phyloP scores from a whole-genome alignment of 192 early-diverging fungal genomes.

The Backusella psychrophila region DNA sequence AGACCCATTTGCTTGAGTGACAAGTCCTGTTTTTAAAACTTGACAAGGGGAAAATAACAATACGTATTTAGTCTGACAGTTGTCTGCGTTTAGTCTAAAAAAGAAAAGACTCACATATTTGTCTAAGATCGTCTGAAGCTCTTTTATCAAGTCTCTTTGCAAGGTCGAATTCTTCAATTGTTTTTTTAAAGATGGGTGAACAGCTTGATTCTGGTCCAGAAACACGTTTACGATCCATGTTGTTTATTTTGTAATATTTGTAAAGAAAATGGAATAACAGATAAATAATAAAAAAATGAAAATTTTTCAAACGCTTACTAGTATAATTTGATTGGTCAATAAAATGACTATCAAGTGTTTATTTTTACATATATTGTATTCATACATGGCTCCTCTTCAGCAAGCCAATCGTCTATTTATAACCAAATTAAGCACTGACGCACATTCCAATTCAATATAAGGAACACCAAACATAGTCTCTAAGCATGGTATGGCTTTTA shows the following conservation, averaged over 20 bases:
- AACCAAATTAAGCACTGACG: not conserved
- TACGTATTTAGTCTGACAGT: not conserved
- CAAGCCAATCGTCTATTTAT: not conserved
- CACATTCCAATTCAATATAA: not conserved
- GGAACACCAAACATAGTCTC: not conserved
- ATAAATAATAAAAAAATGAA: not conserved
- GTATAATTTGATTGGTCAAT: not conserved
- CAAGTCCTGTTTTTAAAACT: constrained; percentile 71
- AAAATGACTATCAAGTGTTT: not conserved
- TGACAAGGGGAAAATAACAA: not conserved
- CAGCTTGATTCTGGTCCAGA: constrained; percentile 52
- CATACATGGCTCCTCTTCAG: not conserved
- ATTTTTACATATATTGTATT: not conserved
- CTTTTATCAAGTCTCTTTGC: constrained; percentile 44
- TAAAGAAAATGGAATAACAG: not conserved
- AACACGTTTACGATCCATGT: constrained; percentile 53
- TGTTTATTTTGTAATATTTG: not conserved
- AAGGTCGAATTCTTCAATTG: constrained; percentile 27
- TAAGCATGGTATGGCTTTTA: not conserved
- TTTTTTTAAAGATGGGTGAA: constrained; percentile 44
- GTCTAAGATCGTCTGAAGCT: constrained; percentile 50
- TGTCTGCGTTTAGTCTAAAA: too few species aligned
- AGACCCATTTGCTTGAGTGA: constrained; percentile 73
- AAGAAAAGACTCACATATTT: constrained; percentile 43
- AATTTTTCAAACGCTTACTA: not conserved